Conservation (phyloP, 1,284 basidiomycete genomes). For the Rhodotorula sp. region DNA sequence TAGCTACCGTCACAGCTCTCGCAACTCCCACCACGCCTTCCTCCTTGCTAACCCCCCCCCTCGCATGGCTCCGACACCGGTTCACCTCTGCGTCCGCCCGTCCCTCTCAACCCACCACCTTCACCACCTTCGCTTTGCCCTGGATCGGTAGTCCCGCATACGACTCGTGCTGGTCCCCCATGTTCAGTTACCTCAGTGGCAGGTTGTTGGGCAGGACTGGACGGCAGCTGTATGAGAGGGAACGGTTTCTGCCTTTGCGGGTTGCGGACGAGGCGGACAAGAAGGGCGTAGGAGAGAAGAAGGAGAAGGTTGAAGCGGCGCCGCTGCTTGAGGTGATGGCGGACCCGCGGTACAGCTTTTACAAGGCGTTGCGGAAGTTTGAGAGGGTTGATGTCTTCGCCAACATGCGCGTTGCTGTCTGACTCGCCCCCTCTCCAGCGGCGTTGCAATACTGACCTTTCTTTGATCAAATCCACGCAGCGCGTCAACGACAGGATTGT, state of each 20-base stretch:
- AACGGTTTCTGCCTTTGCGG: constrained; percentile 61
- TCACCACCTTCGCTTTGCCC: constrained; percentile 78
- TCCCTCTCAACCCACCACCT: constrained; percentile 71
- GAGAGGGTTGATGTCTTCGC: constrained; percentile 73
- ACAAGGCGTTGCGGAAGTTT: constrained; percentile 69
- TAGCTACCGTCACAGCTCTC: no score
- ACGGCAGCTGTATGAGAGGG: constrained; percentile 70
- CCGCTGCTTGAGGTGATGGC: constrained; percentile 78
- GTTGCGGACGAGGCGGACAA: neutral
- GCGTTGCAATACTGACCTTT: no score
- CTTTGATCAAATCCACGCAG: neutral
- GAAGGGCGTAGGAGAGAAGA: neutral
- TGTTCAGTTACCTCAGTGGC: constrained; percentile 60
- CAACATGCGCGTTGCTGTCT: constrained; percentile 56
- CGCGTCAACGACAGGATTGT: constrained; percentile 59
- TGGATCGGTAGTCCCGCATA: constrained; percentile 60
- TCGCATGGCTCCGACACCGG: neutral
- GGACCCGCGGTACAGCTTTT: constrained; percentile 75
- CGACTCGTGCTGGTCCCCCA: constrained; percentile 60
- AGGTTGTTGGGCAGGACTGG: constrained; percentile 75
- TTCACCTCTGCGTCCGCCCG: constrained; percentile 6
- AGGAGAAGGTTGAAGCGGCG: neutral
- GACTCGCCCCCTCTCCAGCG: no score
- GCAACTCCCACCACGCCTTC: no score
- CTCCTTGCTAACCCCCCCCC: no score